Evolutionary conservation across 1,139 yeast genomes (phyloP), one percentile per base, ranked within the genome.

Genomic region (Zygoascus sp.): DNA sequence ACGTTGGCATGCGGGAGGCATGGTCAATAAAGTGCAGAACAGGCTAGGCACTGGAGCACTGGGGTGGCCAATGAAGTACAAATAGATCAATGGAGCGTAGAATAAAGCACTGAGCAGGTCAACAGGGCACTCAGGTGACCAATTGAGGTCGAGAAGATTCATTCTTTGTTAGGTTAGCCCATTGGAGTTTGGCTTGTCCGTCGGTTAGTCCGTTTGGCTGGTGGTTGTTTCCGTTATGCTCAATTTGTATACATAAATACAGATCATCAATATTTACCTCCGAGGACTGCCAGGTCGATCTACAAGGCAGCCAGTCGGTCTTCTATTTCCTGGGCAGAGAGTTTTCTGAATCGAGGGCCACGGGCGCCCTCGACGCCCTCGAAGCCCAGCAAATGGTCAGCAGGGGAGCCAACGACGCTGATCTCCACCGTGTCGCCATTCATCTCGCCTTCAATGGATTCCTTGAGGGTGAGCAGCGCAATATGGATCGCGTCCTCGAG

Each of bases 401-500:
- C 84, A 38, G 95, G 85, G 46, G 80, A 86, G 52, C 96, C 90
- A 48, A 92, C 81, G 37, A 94, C 76, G 22, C 94, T 87, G 54
- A 94, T 86, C 67, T 94, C 98, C 58, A 94, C 92, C 49, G 95
- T 90, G 56, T 89, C 94, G 42, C 97, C 97, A 53, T 86, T 88
- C 79, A 94, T 86, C 63, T 94, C 99, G 50, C 98, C 98, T 67
- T 94, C 99, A 46, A 94, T 94, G 20, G 96, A 82, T 68, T 94
- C 99, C 68, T 94, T 94, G 65, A 94, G 75, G 3, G 98, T 94
- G 59, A 94, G 73, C 46, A 94, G 74, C 0, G 98, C 96, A 61
- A 92, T 94, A 66, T 94, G 98, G 56, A 94, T 88, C 46, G 97
- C 99, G 66, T 94, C 99, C 70, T 94, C 98, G 53, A 94, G 75